Evolutionary conservation across 1,284 basidiomycete species (phyloP).

Genomic region (Boletus semigastroideus): DNA sequence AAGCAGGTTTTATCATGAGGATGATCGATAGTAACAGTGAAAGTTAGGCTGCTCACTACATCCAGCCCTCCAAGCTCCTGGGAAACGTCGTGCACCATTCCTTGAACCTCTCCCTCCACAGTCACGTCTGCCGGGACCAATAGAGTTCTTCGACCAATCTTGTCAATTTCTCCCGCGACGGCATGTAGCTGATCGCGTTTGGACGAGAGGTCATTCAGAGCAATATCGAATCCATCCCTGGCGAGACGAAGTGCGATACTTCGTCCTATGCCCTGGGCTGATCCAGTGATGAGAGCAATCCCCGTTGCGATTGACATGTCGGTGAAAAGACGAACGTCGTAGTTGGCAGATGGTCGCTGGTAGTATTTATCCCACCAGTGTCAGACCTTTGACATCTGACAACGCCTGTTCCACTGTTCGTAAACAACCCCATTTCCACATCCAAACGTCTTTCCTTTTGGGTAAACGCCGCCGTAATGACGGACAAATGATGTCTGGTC

Average conservation of each 20-base stretch:
- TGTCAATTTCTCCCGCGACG: slow-evolving; percentile 5
- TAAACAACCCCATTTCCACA: too few relatives aligned
- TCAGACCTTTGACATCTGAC: too few relatives aligned
- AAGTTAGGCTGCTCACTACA: slow-evolving; percentile 1
- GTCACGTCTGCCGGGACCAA: slow-evolving; percentile 8
- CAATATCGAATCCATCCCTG: slow-evolving; percentile 14
- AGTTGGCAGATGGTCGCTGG: too few relatives aligned
- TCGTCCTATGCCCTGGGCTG: slow-evolving; percentile 9
- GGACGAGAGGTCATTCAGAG: slow-evolving; percentile 11
- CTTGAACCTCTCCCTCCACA: slow-evolving; percentile 6
- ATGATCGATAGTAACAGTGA: neutral
- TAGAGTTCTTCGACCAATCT: slow-evolving; percentile 3
- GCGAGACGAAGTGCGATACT: slow-evolving; percentile 15
- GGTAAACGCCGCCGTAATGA: too few relatives aligned
- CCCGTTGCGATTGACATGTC: slow-evolving; percentile 14
- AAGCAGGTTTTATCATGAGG: too few relatives aligned
- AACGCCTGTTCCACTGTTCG: too few relatives aligned
- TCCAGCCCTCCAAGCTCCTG: slow-evolving; percentile 11
- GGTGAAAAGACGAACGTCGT: too few relatives aligned
- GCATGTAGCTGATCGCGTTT: neutral
- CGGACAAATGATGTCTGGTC: too few relatives aligned
- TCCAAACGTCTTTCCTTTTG: too few relatives aligned
- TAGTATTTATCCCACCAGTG: too few relatives aligned
- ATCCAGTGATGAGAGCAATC: slow-evolving; percentile 14
- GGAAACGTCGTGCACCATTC: slow-evolving; percentile 1